Evolutionary conservation across 305 asterid species (phyloP), one percentile per base, ranked within the genome.

Genomic region (Fraxinus sp.): DNA sequence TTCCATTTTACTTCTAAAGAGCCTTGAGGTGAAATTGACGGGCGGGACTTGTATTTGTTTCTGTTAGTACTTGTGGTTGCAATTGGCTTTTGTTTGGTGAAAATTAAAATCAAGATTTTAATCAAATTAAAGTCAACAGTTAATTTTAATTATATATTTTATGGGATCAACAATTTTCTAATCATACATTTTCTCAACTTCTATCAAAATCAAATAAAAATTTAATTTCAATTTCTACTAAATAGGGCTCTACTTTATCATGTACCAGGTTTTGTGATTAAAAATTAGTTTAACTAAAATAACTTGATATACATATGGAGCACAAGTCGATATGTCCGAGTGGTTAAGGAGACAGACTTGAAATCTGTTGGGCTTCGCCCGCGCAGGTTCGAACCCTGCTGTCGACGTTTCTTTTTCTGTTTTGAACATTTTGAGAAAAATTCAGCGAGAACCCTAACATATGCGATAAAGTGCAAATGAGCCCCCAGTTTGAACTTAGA

Each of bases 311-410:
- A 0, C 7, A 14, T 5, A 14, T 5, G 44, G 14, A 52, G 0
- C 8, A 1, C 0, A n/a, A 55, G 97, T 92, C 91, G 91, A 90
- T 92, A 92, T 93, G 97, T 93, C 97, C 97, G 97, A 94, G 98
- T 93, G 94, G 98, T 93, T 89, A 93, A 93, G 97, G 95, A 90
- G 96, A 91, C 92, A 90, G 97, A 91, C 97, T 92, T 90, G 93
- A 94, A 93, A 93, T 93, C 97, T 92, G 93, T 92, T 92, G 98
- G 98, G 95, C 95, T 92, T 55, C 85, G 97, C 93, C 97, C 95
- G 95, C 94, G 95, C 95, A 92, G 97, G 95, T 92, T 93, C 94
- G 94, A 92, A 89, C 94, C 95, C 97, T 92, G 95, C 93, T 93
- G 93, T 89, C 91, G 95, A 91, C 93, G 93, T 68, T 5, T 4